Percentiles rank a stretch among this genome's conserved stretches.
Conservation (phyloP, 192 early-diverging fungal genomes). For the Coemansia sp. region DNA sequence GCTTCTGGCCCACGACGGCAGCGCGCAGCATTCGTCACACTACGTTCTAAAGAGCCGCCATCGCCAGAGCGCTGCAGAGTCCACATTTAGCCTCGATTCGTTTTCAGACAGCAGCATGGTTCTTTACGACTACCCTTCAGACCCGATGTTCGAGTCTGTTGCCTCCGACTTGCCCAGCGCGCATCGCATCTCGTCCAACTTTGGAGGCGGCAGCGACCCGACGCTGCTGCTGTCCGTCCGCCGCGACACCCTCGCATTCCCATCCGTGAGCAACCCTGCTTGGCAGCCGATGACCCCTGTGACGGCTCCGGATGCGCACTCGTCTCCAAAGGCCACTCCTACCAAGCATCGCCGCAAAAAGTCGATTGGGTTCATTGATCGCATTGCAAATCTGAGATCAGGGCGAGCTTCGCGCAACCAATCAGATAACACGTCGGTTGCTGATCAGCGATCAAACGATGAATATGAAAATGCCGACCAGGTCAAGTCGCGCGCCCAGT, state of each 20-base stretch:
- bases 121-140: constrained; percentile 16
- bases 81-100: constrained; percentile 20
- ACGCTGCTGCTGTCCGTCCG: constrained; percentile 12
- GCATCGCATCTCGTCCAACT: background rate
- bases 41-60: constrained; percentile 29
- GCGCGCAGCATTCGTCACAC: constrained; percentile 15
- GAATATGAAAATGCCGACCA: constrained; percentile 22
- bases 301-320: background rate
- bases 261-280: background rate
- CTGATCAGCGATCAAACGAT: background rate
- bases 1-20: constrained; percentile 32
- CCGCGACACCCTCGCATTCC: constrained; percentile 12
- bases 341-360: constrained; percentile 42
- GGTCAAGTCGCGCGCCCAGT: constrained; percentile 42
- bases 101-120: constrained; percentile 27
- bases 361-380: constrained; percentile 39
- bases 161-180: background rate
- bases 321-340: constrained; percentile 8
- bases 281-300: constrained; percentile 16
- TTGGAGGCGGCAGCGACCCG: constrained; percentile 8
- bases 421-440: background rate
- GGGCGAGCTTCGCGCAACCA: background rate
- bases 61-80: constrained; percentile 22
- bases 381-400: constrained; percentile 30
- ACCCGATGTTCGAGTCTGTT: constrained; percentile 27